Conservation (phyloP, 1,284 basidiomycete genomes). For the Sanghuangporus weigelae region DNA sequence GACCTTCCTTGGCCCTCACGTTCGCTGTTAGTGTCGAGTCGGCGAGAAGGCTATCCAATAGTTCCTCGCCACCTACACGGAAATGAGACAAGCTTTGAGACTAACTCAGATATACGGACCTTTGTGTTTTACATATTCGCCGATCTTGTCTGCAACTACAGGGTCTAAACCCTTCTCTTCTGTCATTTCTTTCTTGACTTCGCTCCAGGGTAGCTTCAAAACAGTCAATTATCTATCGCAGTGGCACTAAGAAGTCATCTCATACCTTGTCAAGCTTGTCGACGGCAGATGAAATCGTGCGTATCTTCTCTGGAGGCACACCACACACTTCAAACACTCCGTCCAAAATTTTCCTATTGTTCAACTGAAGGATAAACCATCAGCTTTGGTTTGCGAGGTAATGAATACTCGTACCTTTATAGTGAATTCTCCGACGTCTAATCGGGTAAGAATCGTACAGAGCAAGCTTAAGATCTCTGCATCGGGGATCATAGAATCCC, state of each 20-base stretch:
- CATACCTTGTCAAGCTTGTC: constrained; percentile 96
- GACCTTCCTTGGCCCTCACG: constrained; percentile 73
- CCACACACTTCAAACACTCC: constrained; percentile 97
- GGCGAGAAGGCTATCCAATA: constrained; percentile 71
- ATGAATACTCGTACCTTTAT: constrained; percentile 63
- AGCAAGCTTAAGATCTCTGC: constrained; percentile 86
- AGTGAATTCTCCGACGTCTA: constrained; percentile 92
- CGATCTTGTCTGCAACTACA: constrained; percentile 89
- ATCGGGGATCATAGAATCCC: constrained; percentile 97
- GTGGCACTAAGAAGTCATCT: constrained; percentile 5
- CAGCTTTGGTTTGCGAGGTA: background rate
- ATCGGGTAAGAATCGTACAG: constrained; percentile 74
- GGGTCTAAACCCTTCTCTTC: constrained; percentile 89
- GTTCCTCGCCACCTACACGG: constrained; percentile 62
- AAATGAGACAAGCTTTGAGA: background rate
- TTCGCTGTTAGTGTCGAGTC: constrained; percentile 71
- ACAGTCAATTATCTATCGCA: constrained; percentile 8
- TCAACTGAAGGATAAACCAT: constrained; percentile 50
- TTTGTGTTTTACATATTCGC: constrained; percentile 94
- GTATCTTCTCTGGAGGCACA: constrained; percentile 87
- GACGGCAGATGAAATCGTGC: constrained; percentile 94
- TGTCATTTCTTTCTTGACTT: constrained; percentile 96
- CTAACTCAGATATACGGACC: constrained; percentile 38
- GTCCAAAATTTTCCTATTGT: constrained; percentile 97
- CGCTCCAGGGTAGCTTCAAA: constrained; percentile 74